These are phyloP conservation scores for Elaeis guineensis DNA, from an alignment of 176 grass and related monocot species.

Conservation along the genomic window DNA sequence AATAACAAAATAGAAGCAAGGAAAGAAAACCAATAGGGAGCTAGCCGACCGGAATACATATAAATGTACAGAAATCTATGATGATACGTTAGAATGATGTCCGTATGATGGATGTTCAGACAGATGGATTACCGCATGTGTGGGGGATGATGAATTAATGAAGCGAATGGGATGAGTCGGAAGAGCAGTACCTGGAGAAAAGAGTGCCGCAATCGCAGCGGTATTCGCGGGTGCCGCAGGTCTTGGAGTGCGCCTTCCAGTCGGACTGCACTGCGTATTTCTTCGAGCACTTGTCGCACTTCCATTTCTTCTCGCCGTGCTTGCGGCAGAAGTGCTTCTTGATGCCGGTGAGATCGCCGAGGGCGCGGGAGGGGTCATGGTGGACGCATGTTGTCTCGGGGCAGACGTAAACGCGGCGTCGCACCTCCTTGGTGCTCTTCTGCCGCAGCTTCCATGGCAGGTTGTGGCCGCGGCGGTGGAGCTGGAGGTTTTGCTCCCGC, in stretches of 20 bases:
- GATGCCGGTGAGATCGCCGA: conserved; percentile 95
- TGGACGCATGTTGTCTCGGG: conserved; percentile 93
- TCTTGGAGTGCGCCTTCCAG: conserved; percentile 99
- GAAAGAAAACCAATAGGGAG: not conserved
- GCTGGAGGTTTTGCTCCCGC: conserved; percentile 96
- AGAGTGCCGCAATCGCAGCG: conserved; percentile 97
- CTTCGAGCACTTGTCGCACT: conserved; percentile 99
- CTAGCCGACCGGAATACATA: conserved; percentile 1
- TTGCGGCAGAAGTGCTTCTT: conserved; percentile 99
- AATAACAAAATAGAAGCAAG: not conserved
- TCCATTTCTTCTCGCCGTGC: conserved; percentile 99
- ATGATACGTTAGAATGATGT: conserved; percentile 37
- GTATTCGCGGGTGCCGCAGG: conserved; percentile 96
- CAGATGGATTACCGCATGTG: too few relatives aligned
- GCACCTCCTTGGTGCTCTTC: conserved; percentile 63
- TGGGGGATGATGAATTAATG: too few relatives aligned
- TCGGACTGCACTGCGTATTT: conserved; percentile 96
- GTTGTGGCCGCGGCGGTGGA: conserved; percentile 94
- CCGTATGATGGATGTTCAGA: conserved; percentile 18
- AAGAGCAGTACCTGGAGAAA: conserved; percentile 62
- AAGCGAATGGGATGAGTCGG: too few relatives aligned
- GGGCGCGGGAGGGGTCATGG: conserved; percentile 81
- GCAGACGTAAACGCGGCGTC: conserved; percentile 89
- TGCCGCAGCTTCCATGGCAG: conserved; percentile 98
- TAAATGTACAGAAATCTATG: conserved; percentile 38